Evolutionary conservation across 305 asterid genomes (phyloP), one percentile per base, ranked within the genome.

Genomic region (Plantago coronopus): DNA sequence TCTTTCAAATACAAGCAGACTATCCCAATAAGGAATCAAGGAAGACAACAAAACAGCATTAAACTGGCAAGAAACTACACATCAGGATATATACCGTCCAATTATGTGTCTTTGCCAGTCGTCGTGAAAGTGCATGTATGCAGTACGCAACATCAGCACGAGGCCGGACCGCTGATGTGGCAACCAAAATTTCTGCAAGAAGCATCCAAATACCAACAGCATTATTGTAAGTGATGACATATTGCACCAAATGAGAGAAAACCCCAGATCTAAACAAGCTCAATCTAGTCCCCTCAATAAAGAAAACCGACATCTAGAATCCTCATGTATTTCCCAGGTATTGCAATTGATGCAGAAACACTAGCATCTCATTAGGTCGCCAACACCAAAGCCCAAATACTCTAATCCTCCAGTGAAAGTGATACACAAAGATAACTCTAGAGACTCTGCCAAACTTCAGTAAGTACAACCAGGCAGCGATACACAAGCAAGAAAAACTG

Each of bases 61-160:
- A 50, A 65, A 63, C 29, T 57, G 56, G 63, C 68, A 48, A 50
- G 17, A 46, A 42, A 51, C 23, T 21, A 59, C 22, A 59, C 22
- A 49, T 29, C 67, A 63, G 63, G 55, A 59, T 74, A 65, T 78
- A 72, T 84, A 89, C 99, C 97, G 97, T 93, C 99, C 99, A 93
- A 59, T 93, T 93, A 74, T 75, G 97, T 9, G 98, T 93, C 96
- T 93, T 89, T 1, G 86, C 89, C 83, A 93, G 74, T 74, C 98
- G 75, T 79, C 97, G 78, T 34, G 97, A 76, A 69, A 93, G 91
- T 34, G 96, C 89, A 66, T 85, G 96, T 69, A 93, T 76, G 82
- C 97, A 87, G 79, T 87, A 93, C 2, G 94, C 89, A 75, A 93
- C 98, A 79, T 93, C 98, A 64, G 97, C 97, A 62, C 95, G 80